Evolutionary conservation across 2,329 filamentous ascomycete species (phyloP), one percentile per base, ranked within the genome.

Genomic region (Calonectria hongkongensis): DNA sequence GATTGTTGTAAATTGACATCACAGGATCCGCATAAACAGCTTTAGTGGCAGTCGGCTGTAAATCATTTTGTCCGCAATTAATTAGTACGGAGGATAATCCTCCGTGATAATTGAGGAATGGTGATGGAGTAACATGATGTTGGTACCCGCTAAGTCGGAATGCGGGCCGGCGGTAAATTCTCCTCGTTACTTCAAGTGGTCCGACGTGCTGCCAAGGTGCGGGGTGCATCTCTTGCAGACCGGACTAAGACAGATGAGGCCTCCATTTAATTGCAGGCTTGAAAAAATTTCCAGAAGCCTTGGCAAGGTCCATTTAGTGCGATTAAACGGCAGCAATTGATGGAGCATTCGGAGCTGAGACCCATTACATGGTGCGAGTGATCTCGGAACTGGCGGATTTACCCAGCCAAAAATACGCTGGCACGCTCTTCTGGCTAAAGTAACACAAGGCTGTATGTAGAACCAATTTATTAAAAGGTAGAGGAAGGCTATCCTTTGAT

Each of bases 201-300:
- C 13, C 13, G 36, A 60, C 27, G 6, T 25, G 54, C 39, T 60
- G 54, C 54, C 54, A 60, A 60, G 54, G 54, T 60, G 54, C 54
- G 36, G 54, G 54, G 54, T 60, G 21, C 6, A 4, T 13, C 3
- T 8, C 1, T 5, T 7, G 21, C 12, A 58, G 2, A 39, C 30
- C n/a, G 30, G n/a, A 16, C 7, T 18, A 48, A 13, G 4, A 21
- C 10, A 25, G n/a, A 48, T 2, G 4, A 3, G 5, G 21, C 25
- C 21, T 5, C 4, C 4, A 48, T 48, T 48, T 12, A 21, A 5
- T 10, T 8, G 6, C 18, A 47, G 16, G 6, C 13, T 18, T 15
- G 15, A 15, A 15, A 5, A 33, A 9, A 5, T 33, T 33, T 6
- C 10, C 12, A 13, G 33, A 1, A 36, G 7, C 33, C 33, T 36